Percentiles rank a stretch among this genome's conserved stretches.
Evolutionary conservation across 805 yeast genomes (phyloP).

Genomic region (Dipodascus albidus): DNA sequence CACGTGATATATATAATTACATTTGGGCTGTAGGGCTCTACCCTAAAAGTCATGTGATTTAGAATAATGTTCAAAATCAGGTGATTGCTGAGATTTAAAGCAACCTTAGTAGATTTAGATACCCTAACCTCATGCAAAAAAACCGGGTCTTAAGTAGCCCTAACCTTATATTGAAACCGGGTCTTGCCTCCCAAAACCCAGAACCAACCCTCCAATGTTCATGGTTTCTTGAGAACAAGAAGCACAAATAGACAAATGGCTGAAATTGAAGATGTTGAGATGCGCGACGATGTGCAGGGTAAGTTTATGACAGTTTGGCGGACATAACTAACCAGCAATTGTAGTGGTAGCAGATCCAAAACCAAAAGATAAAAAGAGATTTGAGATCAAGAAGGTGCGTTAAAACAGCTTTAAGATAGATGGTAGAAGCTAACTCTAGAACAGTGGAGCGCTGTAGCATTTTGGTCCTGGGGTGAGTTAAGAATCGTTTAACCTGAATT

Average conservation of each 20-base stretch:
- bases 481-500: neutral
- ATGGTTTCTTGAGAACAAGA: too few relatives aligned
- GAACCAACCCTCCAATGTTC: too few relatives aligned
- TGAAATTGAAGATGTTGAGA: neutral
- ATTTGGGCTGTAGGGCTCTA: neutral
- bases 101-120: too few relatives aligned
- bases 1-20: neutral
- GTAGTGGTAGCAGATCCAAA: neutral
- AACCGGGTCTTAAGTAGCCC: too few relatives aligned
- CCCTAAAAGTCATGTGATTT: neutral
- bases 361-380: slow-evolving; percentile 43
- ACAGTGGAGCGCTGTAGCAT: slow-evolving; percentile 96
- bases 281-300: neutral
- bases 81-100: too few relatives aligned
- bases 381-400: slow-evolving; percentile 69
- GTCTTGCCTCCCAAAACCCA: neutral
- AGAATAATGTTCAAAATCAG: too few relatives aligned
- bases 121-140: neutral
- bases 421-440: neutral
- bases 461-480: slow-evolving; percentile 90
- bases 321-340: too few relatives aligned
- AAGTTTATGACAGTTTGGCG: too few relatives aligned
- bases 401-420: neutral
- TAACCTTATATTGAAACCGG: too few relatives aligned
- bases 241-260: too few relatives aligned